These are phyloP conservation scores for Moniliophthora roreri DNA, from an alignment of 1,284 basidiomycete species.

Conservation along the genomic window DNA sequence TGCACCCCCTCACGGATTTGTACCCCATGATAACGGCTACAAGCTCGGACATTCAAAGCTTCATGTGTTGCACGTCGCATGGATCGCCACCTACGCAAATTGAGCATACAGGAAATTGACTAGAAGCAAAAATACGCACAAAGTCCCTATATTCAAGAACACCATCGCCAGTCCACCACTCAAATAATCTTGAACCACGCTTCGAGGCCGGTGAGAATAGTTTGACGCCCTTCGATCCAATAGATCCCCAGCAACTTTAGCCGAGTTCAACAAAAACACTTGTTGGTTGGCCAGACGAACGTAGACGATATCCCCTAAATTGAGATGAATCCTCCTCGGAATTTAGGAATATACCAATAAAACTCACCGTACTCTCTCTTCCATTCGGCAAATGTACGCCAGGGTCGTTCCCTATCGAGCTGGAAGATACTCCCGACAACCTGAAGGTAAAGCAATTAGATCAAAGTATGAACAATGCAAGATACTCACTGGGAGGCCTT, in stretches of 20 bases:
- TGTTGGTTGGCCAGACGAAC: constrained; percentile 10
- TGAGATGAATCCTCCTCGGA: not conserved
- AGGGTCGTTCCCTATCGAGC: not conserved
- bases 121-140: not conserved
- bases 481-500: constrained; percentile 11
- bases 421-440: constrained; percentile 12
- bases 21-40: constrained; percentile 3
- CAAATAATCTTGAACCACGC: constrained; percentile 10
- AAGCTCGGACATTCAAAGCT: constrained; percentile 2
- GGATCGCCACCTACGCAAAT: constrained; percentile 7
- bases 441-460: no score
- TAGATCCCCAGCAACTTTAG: constrained; percentile 13
- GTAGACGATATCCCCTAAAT: constrained; percentile 13
- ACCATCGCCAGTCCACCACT: constrained; percentile 8
- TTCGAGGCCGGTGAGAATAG: constrained; percentile 16
- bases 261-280: constrained; percentile 10
- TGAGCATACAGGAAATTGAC: not conserved
- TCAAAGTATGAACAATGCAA: no score
- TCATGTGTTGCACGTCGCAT: constrained; percentile 13
- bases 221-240: constrained; percentile 14
- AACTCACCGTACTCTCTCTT: constrained; percentile 2
- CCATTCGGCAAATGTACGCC: constrained; percentile 9
- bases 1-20: constrained; percentile 4
- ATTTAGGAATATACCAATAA: no score
- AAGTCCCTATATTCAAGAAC: not conserved